phyloP scores from a whole-genome alignment of 164 flowering plant species.

The Vitis cinerea region DNA sequence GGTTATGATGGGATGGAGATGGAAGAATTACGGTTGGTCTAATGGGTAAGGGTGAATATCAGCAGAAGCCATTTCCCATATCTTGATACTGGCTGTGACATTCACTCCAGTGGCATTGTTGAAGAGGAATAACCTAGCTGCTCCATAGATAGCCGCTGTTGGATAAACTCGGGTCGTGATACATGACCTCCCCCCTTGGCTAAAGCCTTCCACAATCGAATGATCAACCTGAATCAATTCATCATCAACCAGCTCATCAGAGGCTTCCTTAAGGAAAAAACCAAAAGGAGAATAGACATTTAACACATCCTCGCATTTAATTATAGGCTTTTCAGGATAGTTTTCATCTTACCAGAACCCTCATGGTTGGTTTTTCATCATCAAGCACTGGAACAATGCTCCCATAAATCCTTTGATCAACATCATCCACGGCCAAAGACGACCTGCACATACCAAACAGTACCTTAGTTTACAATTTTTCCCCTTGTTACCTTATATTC shows the following conservation, averaged over 20 bases:
- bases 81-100: constrained; percentile 45
- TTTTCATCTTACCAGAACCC: constrained; percentile 46
- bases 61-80: constrained; percentile 61
- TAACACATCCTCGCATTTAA: no score
- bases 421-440: constrained; percentile 34
- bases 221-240: constrained; percentile 49
- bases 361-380: constrained; percentile 40
- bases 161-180: constrained; percentile 59
- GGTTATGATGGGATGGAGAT: no score
- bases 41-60: constrained; percentile 44
- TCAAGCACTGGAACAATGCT: constrained; percentile 47
- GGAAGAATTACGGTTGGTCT: not conserved
- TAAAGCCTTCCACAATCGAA: constrained; percentile 61
- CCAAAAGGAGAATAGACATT: no score
- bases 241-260: no score
- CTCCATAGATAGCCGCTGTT: constrained; percentile 51
- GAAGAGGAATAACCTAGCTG: constrained; percentile 42
- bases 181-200: constrained; percentile 51
- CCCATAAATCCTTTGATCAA: constrained; percentile 36
- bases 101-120: constrained; percentile 54
- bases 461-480: no score
- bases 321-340: not conserved
- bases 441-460: constrained; percentile 29
- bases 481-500: no score
- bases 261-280: not conserved